Evolutionary conservation across 306 rosid genomes (phyloP).

Genomic region (Cicer yamashitae): DNA sequence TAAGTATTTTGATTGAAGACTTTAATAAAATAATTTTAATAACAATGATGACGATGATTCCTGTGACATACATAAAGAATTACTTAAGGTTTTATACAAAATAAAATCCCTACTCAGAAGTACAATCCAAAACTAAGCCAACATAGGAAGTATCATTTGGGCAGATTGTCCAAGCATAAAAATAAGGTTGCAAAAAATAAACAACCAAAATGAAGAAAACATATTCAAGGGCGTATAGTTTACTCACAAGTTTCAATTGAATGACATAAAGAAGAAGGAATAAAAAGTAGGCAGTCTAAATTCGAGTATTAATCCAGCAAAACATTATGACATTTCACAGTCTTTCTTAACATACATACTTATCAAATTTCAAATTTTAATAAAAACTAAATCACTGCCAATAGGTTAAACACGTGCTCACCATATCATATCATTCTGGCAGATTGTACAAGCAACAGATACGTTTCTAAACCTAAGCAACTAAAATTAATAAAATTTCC

Average conservation of each 20-base stretch:
- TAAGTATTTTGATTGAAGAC: constrained; percentile 6
- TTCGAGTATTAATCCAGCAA: neutral
- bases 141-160: neutral
- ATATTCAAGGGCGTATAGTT: constrained; percentile 16
- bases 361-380: constrained; percentile 17
- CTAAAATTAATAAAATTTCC: neutral
- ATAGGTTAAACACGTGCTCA: constrained; percentile 1
- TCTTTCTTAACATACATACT: neutral
- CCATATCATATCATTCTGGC: constrained; percentile 18
- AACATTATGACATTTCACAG: constrained; percentile 2
- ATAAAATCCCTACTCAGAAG: constrained; percentile 3
- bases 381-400: neutral
- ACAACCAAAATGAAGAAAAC: neutral
- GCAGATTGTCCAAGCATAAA: neutral
- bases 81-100: neutral
- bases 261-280: constrained; percentile 1
- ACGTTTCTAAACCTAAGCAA: constrained; percentile 13
- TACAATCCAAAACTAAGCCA: neutral
- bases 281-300: constrained; percentile 1
- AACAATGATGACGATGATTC: neutral
- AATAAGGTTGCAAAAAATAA: constrained; percentile 6
- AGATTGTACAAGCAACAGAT: neutral
- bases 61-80: neutral
- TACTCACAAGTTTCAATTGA: constrained; percentile 5
- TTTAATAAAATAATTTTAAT: neutral